Conservation (phyloP, 805 yeast species). For the Ogataea wickerhamii region DNA sequence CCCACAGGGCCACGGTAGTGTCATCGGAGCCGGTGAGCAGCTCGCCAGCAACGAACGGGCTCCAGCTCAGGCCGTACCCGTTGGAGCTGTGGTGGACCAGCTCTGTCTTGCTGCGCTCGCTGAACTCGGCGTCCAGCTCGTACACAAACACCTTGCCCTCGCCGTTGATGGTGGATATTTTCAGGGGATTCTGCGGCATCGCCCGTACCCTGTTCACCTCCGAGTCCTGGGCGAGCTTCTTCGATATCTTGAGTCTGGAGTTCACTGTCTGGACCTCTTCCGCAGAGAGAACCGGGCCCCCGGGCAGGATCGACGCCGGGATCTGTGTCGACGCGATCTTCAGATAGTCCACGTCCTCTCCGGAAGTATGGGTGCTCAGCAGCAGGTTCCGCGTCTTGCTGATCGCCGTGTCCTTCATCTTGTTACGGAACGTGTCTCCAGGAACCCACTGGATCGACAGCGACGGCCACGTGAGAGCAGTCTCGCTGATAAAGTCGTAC, state of each 20-base stretch:
- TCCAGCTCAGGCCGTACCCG: slow-evolving; percentile 78
- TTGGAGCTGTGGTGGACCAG: slow-evolving; percentile 57
- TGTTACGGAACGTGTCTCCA: slow-evolving; percentile 26
- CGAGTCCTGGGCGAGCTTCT: slow-evolving; percentile 56
- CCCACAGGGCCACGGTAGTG: slow-evolving; percentile 60
- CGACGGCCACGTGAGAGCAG: slow-evolving; percentile 80
- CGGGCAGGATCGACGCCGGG: slow-evolving; percentile 40
- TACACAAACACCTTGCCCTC: slow-evolving; percentile 58
- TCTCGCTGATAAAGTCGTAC: slow-evolving; percentile 81
- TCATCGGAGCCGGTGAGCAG: slow-evolving; percentile 68
- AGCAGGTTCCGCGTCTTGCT: slow-evolving; percentile 45
- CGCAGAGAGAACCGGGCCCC: slow-evolving; percentile 21
- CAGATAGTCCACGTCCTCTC: slow-evolving; percentile 60
- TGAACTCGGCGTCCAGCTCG: slow-evolving; percentile 29
- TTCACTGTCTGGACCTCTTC: slow-evolving; percentile 35
- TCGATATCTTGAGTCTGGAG: slow-evolving; percentile 56
- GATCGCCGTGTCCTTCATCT: slow-evolving; percentile 25
- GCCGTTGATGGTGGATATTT: slow-evolving; percentile 67
- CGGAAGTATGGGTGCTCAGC: slow-evolving; percentile 73
- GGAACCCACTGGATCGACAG: slow-evolving; percentile 78
- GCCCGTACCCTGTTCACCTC: slow-evolving; percentile 74
- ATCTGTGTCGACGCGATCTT: slow-evolving; percentile 61
- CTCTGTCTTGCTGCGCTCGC: slow-evolving; percentile 23
- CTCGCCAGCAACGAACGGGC: slow-evolving; percentile 42
- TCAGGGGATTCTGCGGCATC: slow-evolving; percentile 55